Conservation (phyloP, 2,329 filamentous ascomycete species). For the Neofusicoccum cordaticola region DNA sequence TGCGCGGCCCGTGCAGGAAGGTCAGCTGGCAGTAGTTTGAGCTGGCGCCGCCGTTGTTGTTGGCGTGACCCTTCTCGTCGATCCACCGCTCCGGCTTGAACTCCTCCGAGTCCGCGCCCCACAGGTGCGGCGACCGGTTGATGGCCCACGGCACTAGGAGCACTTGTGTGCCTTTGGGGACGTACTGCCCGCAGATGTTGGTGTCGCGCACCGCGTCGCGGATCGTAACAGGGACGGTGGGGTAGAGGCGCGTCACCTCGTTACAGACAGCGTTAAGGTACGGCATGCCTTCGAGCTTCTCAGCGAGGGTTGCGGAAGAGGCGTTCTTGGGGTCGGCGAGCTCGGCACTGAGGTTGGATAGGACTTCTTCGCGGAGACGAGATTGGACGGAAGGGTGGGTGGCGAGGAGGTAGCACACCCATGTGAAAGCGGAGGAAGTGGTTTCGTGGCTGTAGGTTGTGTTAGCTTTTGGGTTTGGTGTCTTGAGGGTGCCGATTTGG, state of each 20-base stretch:
- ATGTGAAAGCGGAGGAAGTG: conserved; percentile 72
- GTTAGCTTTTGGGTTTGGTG: not conserved
- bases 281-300: conserved; percentile 43
- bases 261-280: conserved; percentile 48
- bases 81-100: conserved; percentile 49
- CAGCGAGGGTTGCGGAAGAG: conserved; percentile 20
- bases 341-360: conserved; percentile 54
- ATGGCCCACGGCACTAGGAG: conserved; percentile 42
- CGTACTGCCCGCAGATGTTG: conserved; percentile 30
- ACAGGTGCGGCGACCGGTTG: conserved; percentile 42
- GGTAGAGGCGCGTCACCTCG: conserved; percentile 39
- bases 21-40: conserved; percentile 43
- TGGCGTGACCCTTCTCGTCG: conserved; percentile 36
- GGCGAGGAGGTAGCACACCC: conserved; percentile 69
- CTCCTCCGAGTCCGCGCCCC: conserved; percentile 41
- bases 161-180: conserved; percentile 40
- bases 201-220: conserved; percentile 34
- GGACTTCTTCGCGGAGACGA: conserved; percentile 67
- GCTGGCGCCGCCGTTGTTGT: conserved; percentile 33
- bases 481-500: not conserved
- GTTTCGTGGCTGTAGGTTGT: conserved; percentile 61
- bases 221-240: conserved; percentile 35
- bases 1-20: conserved; percentile 43
- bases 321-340: conserved; percentile 26
- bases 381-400: conserved; percentile 63